phyloP scores from a whole-genome alignment of 1,284 basidiomycete species.

The Ganoderma meredithae region DNA sequence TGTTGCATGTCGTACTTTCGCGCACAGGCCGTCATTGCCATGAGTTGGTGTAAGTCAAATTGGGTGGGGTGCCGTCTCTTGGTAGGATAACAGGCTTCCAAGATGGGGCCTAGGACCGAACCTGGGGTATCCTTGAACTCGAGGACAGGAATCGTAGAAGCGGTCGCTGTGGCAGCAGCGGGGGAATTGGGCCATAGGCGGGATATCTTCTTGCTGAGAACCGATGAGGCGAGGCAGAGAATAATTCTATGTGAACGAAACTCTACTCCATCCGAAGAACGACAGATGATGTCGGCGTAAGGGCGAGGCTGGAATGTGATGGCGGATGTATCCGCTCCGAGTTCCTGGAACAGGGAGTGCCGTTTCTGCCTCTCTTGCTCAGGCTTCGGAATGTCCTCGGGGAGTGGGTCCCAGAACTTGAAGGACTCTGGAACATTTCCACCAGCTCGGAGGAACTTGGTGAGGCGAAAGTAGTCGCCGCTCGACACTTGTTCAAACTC shows the following conservation, averaged over 20 bases:
- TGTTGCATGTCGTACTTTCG: conserved; percentile 10
- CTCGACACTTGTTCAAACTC: conserved; percentile 25
- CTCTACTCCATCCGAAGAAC: conserved; percentile 16
- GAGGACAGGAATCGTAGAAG: conserved; percentile 9
- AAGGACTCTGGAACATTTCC: conserved; percentile 17
- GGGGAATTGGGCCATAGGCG: conserved; percentile 1
- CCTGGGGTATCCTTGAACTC: conserved; percentile 8
- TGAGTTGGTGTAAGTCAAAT: neutral
- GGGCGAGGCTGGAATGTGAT: conserved; percentile 16
- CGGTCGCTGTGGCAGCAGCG: neutral
- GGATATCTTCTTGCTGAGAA: conserved; percentile 10
- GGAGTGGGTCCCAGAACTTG: conserved; percentile 15
- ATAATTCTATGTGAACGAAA: conserved; percentile 16
- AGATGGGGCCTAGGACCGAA: conserved; percentile 5
- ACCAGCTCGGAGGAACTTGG: conserved; percentile 15
- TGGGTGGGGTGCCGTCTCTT: neutral
- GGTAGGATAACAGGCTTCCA: conserved; percentile 15
- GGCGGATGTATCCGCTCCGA: neutral
- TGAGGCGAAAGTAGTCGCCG: conserved; percentile 26
- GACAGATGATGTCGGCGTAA: conserved; percentile 20
- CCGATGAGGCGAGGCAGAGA: conserved; percentile 15
- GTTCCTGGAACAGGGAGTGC: neutral
- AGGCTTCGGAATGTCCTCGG: neutral
- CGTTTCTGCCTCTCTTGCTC: neutral
- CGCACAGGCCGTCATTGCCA: conserved; percentile 12